Base-by-base conservation (phyloP, 2,329 filamentous ascomycete species). In the Aspergillus flavus region DNA sequence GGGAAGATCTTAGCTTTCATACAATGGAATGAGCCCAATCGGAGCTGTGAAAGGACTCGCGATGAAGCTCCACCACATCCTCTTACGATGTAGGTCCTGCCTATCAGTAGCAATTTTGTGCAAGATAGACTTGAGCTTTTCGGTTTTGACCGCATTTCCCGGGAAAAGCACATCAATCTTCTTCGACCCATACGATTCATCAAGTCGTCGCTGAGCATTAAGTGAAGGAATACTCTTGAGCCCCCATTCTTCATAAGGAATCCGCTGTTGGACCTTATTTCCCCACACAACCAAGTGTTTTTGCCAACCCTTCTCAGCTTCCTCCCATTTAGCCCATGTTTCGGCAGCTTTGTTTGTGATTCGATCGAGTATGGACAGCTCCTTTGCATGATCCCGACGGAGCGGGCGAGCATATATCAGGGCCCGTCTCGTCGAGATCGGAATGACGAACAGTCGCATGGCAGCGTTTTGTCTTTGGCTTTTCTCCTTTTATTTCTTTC, bases 241-340 rank as follows among this genome's bases (percentile, higher is more conserved):
- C 0, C 92, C 93, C 95, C 95, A 99, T 89, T 99, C 95, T 80
- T 98, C 92, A 76, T 92, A 97, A 3, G 95, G 92, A 72, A 99
- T 96, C 66, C 92, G 88, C 71, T 92, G 89, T 65, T 99, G 87
- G 19, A 92, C 88, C 56, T 88, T 83, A 80, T 99, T 97, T 61
- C 95, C 95, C 78, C 94, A 96, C 63, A 86, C 84, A 58, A 95
- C 94, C 23, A 97, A 85, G 70, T 88, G 88, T 75, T 91, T 93
- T 83, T 97, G 93, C 95, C 95, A 98, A 59, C 92, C 91, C 52
- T 84, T 84, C 21, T 94, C 89, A 69, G 90, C 90, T 76, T 90
- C 88, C 79, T 98, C 95, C 94, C 94, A 98, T 63, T 83, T 82
- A 4, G 91, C 86, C 94, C 94, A 98, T 50, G 90, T 89, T 70